Conservation (phyloP, 2,329 filamentous ascomycete genomes). For the Xenosphaeropsis pyriputrescens region DNA sequence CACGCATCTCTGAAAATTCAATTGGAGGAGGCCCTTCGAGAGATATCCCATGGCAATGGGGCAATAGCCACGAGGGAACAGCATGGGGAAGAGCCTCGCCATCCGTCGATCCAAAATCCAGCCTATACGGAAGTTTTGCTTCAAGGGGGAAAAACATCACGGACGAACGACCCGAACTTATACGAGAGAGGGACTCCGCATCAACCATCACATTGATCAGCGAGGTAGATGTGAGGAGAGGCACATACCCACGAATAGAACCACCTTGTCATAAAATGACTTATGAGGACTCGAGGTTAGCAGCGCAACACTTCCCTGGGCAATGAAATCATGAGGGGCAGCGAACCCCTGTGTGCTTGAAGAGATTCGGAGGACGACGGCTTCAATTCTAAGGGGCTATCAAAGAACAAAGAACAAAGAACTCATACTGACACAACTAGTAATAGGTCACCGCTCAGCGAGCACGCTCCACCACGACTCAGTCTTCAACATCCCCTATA, state of each 20-base stretch:
- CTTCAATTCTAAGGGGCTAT: too few relatives aligned
- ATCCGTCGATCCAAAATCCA: slow-evolving; percentile 31
- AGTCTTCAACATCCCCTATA: too few relatives aligned
- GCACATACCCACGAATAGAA: slow-evolving; percentile 13
- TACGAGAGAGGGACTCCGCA: slow-evolving; percentile 21
- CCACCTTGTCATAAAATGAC: too few relatives aligned
- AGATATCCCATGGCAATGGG: slow-evolving; percentile 49
- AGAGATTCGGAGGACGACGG: too few relatives aligned
- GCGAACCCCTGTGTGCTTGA: too few relatives aligned
- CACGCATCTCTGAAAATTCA: slow-evolving; percentile 37
- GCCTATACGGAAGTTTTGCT: slow-evolving; percentile 28
- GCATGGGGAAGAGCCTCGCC: slow-evolving; percentile 26
- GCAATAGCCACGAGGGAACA: slow-evolving; percentile 33
- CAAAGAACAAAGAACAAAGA: too few relatives aligned
- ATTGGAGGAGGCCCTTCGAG: slow-evolving; percentile 38
- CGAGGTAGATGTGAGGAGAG: slow-evolving; percentile 22
- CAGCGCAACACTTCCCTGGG: too few relatives aligned
- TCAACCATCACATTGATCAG: slow-evolving; percentile 28
- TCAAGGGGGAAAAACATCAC: slow-evolving; percentile 12
- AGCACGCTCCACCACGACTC: too few relatives aligned
- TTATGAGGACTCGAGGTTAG: too few relatives aligned
- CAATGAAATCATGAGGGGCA: too few relatives aligned
- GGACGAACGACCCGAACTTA: slow-evolving; percentile 13
- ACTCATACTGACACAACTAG: too few relatives aligned
- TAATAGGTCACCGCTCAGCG: too few relatives aligned